Percentiles rank a stretch among this genome's conserved stretches.
Conservation (phyloP, 2,329 filamentous ascomycete species). For the Orbilia oligospora region DNA sequence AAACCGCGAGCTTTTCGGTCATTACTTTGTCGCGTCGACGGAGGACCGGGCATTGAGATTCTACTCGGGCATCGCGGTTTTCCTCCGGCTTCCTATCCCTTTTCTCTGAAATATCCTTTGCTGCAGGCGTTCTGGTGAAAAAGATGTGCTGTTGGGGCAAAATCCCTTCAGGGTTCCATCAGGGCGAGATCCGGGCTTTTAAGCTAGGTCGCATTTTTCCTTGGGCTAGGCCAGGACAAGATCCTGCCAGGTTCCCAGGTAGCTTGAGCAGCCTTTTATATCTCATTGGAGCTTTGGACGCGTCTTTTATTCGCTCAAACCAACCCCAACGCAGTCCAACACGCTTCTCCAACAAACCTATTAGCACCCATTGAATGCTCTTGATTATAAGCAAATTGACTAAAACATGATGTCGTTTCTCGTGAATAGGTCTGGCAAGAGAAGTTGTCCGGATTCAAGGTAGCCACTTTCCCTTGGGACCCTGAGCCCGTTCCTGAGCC, state of each 20-base stretch:
- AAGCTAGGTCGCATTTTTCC: constrained; percentile 13
- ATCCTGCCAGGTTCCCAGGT: constrained; percentile 33
- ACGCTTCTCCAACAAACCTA: constrained; percentile 11
- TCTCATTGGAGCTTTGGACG: constrained; percentile 16
- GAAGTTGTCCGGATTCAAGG: constrained; percentile 85
- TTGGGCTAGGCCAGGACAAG: constrained; percentile 11
- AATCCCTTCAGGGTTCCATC: not conserved
- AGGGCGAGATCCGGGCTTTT: constrained; percentile 30
- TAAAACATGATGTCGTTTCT: constrained; percentile 9
- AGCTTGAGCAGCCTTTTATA: constrained; percentile 34
- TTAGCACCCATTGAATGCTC: not conserved
- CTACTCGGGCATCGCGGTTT: not conserved
- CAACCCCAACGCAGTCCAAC: constrained; percentile 20
- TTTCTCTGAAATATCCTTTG: constrained; percentile 9
- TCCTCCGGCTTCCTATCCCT: constrained; percentile 33
- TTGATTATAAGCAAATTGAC: constrained; percentile 7
- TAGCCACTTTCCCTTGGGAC: constrained; percentile 96
- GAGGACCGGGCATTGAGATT: not conserved
- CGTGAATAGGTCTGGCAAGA: constrained; percentile 86
- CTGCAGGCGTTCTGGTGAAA: not conserved
- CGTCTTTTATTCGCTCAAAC: constrained; percentile 47
- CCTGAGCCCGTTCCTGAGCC: constrained; percentile 72
- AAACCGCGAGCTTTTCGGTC: not conserved
- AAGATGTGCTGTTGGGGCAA: constrained; percentile 11
- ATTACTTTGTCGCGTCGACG: constrained; percentile 34